These are phyloP conservation scores for Colletotrichum lentis DNA, from an alignment of 2,329 filamentous ascomycete species.

Conservation along the genomic window DNA sequence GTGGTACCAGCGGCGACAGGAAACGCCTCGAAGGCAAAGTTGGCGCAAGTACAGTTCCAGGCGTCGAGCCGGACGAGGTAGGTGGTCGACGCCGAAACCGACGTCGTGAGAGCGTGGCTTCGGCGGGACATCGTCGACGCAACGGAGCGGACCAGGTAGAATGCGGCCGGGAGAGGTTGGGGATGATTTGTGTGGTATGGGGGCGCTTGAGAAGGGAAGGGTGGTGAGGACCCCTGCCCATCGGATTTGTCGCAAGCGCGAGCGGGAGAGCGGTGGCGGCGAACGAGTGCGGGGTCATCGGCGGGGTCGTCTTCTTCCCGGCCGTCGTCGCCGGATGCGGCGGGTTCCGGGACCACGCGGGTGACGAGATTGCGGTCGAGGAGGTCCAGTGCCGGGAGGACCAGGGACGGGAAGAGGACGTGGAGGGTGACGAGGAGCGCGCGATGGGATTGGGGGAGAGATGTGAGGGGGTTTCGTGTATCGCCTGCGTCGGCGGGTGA, in stretches of 20 bases:
- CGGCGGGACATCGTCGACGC: constrained; percentile 45
- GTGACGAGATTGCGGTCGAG: constrained; percentile 80
- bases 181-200: neutral
- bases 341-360: constrained; percentile 52
- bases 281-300: constrained; percentile 19
- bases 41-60: constrained; percentile 92
- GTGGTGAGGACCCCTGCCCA: neutral
- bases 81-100: constrained; percentile 34
- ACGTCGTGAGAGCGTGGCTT: constrained; percentile 41
- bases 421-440: constrained; percentile 80
- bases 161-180: constrained; percentile 36
- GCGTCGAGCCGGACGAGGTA: constrained; percentile 78
- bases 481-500: constrained; percentile 23
- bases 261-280: constrained; percentile 1
- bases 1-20: constrained; percentile 45
- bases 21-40: constrained; percentile 80
- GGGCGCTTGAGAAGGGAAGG: neutral
- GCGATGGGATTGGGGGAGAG: constrained; percentile 52
- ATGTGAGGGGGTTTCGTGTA: constrained; percentile 38
- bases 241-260: neutral
- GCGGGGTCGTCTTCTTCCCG: constrained; percentile 3
- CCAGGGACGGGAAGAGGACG: constrained; percentile 80
- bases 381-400: constrained; percentile 87
- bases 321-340: neutral
- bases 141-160: constrained; percentile 73